A percentile compares a stretch with the other conserved stretches of the same genome.
These are phyloP conservation scores for Vinca minor DNA, from an alignment of 257 asterid species.

Conservation along the genomic window DNA sequence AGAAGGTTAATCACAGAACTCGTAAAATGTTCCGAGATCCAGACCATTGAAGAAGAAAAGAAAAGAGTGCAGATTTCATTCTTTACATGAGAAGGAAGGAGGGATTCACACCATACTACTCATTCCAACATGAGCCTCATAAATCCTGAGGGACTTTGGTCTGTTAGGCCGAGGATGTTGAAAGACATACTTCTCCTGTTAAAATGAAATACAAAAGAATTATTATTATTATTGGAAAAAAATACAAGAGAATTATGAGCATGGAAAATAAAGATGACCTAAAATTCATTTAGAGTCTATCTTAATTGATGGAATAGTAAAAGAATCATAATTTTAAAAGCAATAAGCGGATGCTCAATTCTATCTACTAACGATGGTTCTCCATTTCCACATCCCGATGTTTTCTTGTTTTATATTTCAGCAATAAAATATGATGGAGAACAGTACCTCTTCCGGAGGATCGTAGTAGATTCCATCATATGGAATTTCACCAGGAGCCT, in stretches of 20 bases:
- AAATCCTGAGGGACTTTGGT: conserved; percentile 86
- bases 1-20: not conserved
- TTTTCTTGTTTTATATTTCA: not conserved
- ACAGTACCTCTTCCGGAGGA: conserved; percentile 87
- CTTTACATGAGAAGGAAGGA: conserved; percentile 22
- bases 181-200: conserved; percentile 68
- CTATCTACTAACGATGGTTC: not conserved
- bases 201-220: conserved; percentile 5
- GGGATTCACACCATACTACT: conserved; percentile 80
- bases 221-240: too few species aligned
- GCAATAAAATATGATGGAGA: not conserved
- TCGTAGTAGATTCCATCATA: conserved; percentile 90
- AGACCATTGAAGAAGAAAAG: conserved; percentile 4
- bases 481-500: conserved; percentile 95
- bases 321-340: not conserved
- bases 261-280: not conserved
- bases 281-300: not conserved
- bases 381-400: not conserved
- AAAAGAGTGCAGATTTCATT: conserved; percentile 9
- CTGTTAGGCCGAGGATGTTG: conserved; percentile 81
- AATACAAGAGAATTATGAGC: conserved; percentile 4
- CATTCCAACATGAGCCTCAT: conserved; percentile 96
- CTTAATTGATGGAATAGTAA: not conserved
- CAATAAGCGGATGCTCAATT: not conserved
- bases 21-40: not conserved